Evolutionary conservation across 202 grass and related monocot species (phyloP), one percentile per base, ranked within the genome.

Genomic region (Digitaria exilis): DNA sequence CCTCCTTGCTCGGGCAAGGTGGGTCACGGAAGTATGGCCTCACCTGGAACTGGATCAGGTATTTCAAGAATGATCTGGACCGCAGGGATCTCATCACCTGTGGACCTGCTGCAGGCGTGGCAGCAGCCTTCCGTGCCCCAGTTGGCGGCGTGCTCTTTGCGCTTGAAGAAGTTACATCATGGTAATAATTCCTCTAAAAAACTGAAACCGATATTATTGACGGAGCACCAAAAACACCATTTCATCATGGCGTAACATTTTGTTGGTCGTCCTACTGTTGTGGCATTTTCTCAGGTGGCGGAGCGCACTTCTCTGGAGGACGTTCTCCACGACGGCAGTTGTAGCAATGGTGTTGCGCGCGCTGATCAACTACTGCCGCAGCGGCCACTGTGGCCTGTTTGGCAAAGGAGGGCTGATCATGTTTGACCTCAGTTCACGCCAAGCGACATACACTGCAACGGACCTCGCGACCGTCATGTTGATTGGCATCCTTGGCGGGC

Each of bases 391-490:
- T 7, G 90, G 90, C 26, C 69, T 92, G 48, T 92, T 92, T 18
- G 90, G 90, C n/a, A 74, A 92, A 76, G 90, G 90, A 56, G 90
- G 90, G 28, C 34, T 92, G 37, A 92, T 92, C 83, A 92, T 92
- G 86, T 92, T 89, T 51, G 86, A 92, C 16, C 62, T 92, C 54
- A 71, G 90, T 48, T 92, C 90, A 30, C 80, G 80, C 31, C 44
- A 67, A 58, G 63, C 79, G 3, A 17, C 83, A 1, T 92, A 92
- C 62, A 89, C 62, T 1, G 10, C 2, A 29, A 34, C 59, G 1
- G 90, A 92, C 59, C 80, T 86, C 1, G 9, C 35, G 3, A 63
- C 30, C 0, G 90, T 89, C 65, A 43, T 86, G 8, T 18, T 86
- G 22, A 79, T 92, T 7, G 90, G 79, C 63, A 34, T 92, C 86